Conservation (phyloP, 202 grass and related monocot genomes). For the Brachypodium distachyon region DNA sequence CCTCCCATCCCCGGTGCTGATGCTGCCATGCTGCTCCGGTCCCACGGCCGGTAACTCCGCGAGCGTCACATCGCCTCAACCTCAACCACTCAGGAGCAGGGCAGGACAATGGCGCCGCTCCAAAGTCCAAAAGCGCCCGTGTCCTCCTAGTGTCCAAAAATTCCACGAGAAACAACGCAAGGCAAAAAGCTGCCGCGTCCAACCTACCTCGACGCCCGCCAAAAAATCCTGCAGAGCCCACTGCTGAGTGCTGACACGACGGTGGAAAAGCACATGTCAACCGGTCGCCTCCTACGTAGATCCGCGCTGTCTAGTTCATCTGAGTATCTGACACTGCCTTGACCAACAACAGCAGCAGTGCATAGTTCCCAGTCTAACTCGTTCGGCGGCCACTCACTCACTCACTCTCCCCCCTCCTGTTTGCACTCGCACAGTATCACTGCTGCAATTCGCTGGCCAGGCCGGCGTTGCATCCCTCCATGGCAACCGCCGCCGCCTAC, state of each 20-base stretch:
- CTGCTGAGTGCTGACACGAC: background rate
- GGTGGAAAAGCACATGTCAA: background rate
- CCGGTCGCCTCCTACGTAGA: background rate
- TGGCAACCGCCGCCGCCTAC: background rate
- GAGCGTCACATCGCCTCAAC: slow-evolving; percentile 13
- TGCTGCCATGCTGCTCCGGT: too few relatives aligned
- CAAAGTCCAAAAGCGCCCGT: slow-evolving; percentile 28
- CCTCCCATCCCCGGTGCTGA: too few relatives aligned
- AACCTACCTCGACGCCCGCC: background rate
- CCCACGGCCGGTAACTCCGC: too few relatives aligned
- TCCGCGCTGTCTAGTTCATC: background rate
- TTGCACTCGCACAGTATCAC: background rate
- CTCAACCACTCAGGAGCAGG: too few relatives aligned
- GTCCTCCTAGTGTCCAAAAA: background rate
- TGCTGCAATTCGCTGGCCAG: background rate
- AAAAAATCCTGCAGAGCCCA: background rate
- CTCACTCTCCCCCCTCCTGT: background rate
- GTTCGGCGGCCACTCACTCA: background rate
- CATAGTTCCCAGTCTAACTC: background rate
- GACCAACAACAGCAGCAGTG: background rate
- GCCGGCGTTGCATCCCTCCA: background rate
- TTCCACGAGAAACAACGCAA: slow-evolving; percentile 6
- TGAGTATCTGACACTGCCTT: too few relatives aligned
- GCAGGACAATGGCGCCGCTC: slow-evolving; percentile 31
- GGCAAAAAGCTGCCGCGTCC: background rate